Percentiles rank a stretch among this genome's conserved stretches.
phyloP scores from a whole-genome alignment of 495 filamentous ascomycete genomes.

The Hypoxylon lienhwacheense region DNA sequence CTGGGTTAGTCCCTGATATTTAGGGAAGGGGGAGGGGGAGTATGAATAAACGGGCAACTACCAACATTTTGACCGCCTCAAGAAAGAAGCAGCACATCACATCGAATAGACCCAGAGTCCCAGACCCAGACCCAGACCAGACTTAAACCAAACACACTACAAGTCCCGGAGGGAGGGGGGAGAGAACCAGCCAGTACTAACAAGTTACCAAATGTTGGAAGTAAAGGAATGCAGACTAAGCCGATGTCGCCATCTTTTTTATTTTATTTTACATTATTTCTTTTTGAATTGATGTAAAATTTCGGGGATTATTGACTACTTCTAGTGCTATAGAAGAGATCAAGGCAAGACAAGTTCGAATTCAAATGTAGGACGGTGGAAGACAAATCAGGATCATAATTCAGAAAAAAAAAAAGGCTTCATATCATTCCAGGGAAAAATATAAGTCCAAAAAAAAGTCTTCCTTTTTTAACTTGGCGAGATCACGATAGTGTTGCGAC shows the following conservation, averaged over 20 bases:
- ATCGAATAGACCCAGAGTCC: background rate
- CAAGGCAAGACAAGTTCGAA: too few species aligned
- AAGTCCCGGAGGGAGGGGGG: too few species aligned
- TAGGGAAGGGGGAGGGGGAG: too few species aligned
- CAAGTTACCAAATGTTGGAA: background rate
- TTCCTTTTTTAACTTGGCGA: conserved; percentile 21
- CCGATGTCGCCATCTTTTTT: conserved; percentile 34
- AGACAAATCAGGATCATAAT: too few species aligned
- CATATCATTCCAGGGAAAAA: too few species aligned
- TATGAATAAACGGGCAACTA: conserved; percentile 14
- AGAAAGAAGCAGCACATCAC: background rate
- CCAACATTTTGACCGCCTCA: conserved; percentile 27
- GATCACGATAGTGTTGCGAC: conserved; percentile 22
- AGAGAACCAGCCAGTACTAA: conserved; percentile 6
- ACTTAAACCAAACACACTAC: background rate
- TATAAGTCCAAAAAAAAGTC: too few species aligned
- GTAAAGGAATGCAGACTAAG: conserved; percentile 7
- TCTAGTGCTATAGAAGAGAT: too few species aligned
- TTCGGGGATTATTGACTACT: too few species aligned
- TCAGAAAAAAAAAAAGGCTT: too few species aligned
- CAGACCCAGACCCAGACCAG: background rate
- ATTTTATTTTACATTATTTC: background rate
- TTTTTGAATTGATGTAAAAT: background rate
- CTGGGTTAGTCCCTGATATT: conserved; percentile 7
- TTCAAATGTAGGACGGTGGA: too few species aligned